Evolutionary conservation across 2,329 filamentous ascomycete genomes (phyloP).

Genomic region (Clonostachys rosea): DNA sequence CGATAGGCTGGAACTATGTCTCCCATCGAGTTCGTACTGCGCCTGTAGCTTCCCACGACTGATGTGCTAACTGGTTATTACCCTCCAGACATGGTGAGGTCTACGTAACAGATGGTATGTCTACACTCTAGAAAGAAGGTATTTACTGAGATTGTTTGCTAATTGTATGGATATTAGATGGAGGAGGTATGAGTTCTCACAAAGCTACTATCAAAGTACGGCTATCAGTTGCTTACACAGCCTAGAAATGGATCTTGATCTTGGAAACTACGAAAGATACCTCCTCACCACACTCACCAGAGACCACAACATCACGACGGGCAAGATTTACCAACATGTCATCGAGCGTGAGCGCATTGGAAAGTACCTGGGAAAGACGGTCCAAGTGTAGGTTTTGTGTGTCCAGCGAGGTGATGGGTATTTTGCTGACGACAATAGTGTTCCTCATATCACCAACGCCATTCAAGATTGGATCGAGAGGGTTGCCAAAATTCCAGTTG

Average conservation of each 20-base stretch:
- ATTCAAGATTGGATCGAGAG: constrained; percentile 92
- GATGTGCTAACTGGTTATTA: neutral
- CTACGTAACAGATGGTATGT: constrained; percentile 35
- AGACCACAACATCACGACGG: constrained; percentile 96
- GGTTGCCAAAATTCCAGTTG: constrained; percentile 80
- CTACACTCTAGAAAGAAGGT: no score
- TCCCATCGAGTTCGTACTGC: neutral
- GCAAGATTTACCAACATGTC: constrained; percentile 78
- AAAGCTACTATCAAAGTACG: no score
- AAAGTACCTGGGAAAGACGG: constrained; percentile 83
- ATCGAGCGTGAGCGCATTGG: constrained; percentile 55
- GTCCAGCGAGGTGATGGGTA: neutral
- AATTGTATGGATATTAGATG: no score
- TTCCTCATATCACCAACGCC: constrained; percentile 86
- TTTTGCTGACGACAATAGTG: constrained; percentile 19
- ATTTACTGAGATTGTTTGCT: no score
- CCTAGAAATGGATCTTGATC: constrained; percentile 41
- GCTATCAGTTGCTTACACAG: no score
- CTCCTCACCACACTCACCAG: constrained; percentile 75
- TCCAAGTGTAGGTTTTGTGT: constrained; percentile 48
- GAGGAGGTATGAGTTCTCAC: no score
- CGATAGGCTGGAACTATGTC: neutral
- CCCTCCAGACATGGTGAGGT: constrained; percentile 12
- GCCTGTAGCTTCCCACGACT: neutral
- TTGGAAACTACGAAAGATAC: constrained; percentile 51